Evolutionary conservation across 1,139 yeast genomes (phyloP), one percentile per base, ranked within the genome.

Genomic region (Arxiozyma bovina): DNA sequence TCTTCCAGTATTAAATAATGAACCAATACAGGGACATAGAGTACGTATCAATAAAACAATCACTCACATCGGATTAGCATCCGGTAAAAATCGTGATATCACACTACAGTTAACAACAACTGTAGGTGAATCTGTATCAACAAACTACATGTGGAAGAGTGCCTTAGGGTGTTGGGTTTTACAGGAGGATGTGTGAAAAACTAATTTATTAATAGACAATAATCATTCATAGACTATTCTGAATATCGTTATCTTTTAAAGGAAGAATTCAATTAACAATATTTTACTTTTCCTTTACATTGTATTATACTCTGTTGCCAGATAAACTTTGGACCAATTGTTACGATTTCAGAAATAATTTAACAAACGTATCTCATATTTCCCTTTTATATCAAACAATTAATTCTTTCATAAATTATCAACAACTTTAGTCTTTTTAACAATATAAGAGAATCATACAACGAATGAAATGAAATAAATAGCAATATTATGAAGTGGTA

Each of bases 161-260:
- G 48, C 55, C 25, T 53, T 66, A 15, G 68, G 68, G 17, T 66
- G 69, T 50, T 66, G 70, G 69, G 55, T 58, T 2, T 55, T 51
- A 43, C 11, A 7, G 22, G 45, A 48, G 3, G 11, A 25, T 34
- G n/a, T 34, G 40, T 34, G n/a, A 34, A 34, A 34, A 34, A 15
- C 40, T 6, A 2, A 34, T 34, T 4, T 15, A 15, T 34, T 15
- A 8, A 34, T 34, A 15, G n/a, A 34, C 40, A 34, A 12, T 15
- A 34, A 15, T 34, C 40, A 34, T 34, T 34, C 4, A 15, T 34
- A 15, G 40, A 34, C n/a, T 27, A 27, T 27, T 27, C 6, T 27
- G n/a, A 15, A 34, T 34, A 15, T 34, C n/a, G n/a, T 30, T 34
- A 15, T 34, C 12, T 34, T 34, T 34, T 15, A 9, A 30, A 3